Conservation (phyloP, 202 grass and related monocot genomes). For the Setaria viridis region DNA sequence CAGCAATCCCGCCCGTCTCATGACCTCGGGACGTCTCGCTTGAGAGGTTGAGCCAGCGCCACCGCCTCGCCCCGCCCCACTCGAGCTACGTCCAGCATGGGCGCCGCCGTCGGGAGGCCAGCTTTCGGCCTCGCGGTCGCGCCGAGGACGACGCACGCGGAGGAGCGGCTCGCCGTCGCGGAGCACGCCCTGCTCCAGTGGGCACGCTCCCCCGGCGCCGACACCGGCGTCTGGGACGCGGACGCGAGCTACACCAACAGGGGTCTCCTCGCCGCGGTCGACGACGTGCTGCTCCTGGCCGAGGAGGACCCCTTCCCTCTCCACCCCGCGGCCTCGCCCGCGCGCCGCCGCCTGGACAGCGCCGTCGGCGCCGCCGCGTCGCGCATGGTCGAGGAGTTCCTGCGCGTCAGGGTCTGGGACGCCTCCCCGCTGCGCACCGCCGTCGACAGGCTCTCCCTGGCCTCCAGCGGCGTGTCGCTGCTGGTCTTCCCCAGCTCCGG, state of each 20-base stretch:
- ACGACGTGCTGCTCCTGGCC: conserved; percentile 40
- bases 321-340: not conserved
- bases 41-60: too few relatives aligned
- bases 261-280: conserved; percentile 37
- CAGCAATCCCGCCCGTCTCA: not conserved
- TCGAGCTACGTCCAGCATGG: conserved; percentile 13
- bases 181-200: conserved; percentile 23
- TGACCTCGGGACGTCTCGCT: not conserved
- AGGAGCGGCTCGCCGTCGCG: conserved; percentile 19
- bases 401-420: conserved; percentile 39
- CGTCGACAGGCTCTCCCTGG: conserved; percentile 21
- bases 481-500: not conserved
- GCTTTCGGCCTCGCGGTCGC: not conserved
- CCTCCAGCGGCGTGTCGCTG: not conserved
- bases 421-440: conserved; percentile 12
- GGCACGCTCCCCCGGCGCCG: not conserved
- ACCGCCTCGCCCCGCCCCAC: too few relatives aligned
- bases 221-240: conserved; percentile 26
- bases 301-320: conserved; percentile 11
- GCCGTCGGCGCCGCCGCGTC: conserved; percentile 3
- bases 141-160: conserved; percentile 1
- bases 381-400: conserved; percentile 42
- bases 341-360: conserved; percentile 10
- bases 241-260: conserved; percentile 27
- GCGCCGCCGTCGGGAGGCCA: conserved; percentile 34